phyloP scores from a whole-genome alignment of 2,329 filamentous ascomycete genomes.

The Aspergillus sp. region DNA sequence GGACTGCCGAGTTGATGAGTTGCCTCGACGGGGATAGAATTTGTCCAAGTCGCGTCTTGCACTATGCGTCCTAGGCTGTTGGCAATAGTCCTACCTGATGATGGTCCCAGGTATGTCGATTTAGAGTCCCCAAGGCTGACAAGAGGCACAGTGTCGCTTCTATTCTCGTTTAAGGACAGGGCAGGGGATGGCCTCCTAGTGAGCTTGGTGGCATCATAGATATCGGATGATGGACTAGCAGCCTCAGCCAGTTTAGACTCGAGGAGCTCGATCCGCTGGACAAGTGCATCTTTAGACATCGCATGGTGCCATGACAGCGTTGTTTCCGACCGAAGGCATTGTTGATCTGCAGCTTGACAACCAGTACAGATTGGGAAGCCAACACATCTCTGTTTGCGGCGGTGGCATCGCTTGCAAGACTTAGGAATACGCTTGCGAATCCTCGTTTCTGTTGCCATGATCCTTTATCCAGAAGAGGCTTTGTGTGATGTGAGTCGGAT shows the following conservation, averaged over 20 bases:
- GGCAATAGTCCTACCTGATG: conserved; percentile 19
- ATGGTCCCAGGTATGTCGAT: conserved; percentile 17
- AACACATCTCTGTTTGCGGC: conserved; percentile 26
- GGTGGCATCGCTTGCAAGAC: conserved; percentile 24
- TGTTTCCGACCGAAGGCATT: conserved; percentile 19
- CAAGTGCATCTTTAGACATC: conserved; percentile 26
- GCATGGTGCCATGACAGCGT: conserved; percentile 25
- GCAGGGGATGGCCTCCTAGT: no score
- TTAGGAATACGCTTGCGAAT: conserved; percentile 24
- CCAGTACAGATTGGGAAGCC: conserved; percentile 21
- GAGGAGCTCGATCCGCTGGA: conserved; percentile 19
- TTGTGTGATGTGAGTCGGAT: no score
- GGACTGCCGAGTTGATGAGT: background rate
- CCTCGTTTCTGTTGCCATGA: background rate
- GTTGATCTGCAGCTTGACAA: conserved; percentile 20
- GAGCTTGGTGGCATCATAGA: no score
- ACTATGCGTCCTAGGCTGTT: conserved; percentile 16
- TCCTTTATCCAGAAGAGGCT: no score
- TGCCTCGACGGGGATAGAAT: conserved; percentile 13
- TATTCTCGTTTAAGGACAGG: no score
- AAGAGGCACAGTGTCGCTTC: no score
- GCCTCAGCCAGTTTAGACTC: conserved; percentile 18
- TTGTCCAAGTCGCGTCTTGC: conserved; percentile 12
- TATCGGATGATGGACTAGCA: background rate
- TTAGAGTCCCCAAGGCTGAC: background rate